phyloP scores from a whole-genome alignment of 2,329 filamentous ascomycete species.

The Fusarium mangiferae region DNA sequence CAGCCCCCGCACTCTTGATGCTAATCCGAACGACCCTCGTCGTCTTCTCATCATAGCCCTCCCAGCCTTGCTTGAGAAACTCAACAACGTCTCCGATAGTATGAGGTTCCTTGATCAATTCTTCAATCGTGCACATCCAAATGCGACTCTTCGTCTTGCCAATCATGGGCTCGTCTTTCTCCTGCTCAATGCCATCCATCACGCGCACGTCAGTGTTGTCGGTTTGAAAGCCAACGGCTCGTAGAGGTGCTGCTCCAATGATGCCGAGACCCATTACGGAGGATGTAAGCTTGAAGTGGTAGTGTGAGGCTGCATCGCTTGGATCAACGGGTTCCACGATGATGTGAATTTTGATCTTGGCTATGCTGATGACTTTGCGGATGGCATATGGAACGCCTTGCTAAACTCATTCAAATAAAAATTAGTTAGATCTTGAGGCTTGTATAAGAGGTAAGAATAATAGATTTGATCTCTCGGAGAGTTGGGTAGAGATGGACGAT shows the following conservation, averaged over 20 bases:
- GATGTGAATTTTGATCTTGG: background rate
- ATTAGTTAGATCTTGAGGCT: fast-evolving
- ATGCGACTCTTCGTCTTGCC: background rate
- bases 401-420: background rate
- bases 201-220: background rate
- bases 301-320: background rate
- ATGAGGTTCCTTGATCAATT: background rate
- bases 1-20: background rate
- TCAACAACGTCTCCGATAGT: background rate
- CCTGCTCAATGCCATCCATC: background rate
- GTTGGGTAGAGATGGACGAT: too few species aligned
- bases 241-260: background rate
- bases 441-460: fast-evolving
- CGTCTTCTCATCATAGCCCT: background rate
- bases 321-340: background rate
- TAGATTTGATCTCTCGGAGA: fast-evolving
- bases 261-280: background rate
- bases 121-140: background rate
- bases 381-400: background rate
- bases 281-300: background rate
- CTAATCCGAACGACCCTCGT: background rate
- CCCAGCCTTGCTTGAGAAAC: background rate
- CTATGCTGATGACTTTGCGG: background rate
- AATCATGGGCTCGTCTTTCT: background rate
- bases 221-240: background rate